Evolutionary conservation across 2,329 filamentous ascomycete genomes (phyloP).

Genomic region (Onygenales sp.): DNA sequence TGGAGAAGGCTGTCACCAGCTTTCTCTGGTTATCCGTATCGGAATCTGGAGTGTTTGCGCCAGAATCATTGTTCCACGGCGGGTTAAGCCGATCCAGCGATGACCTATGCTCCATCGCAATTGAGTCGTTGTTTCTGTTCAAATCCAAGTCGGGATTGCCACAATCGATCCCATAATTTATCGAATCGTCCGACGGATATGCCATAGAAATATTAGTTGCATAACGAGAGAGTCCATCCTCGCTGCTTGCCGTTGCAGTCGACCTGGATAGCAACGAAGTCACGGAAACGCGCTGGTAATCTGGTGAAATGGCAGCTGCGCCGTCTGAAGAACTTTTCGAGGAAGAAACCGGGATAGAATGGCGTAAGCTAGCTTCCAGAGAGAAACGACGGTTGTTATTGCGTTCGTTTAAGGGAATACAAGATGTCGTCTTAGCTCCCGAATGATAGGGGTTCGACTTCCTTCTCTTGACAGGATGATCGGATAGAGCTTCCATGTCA

Average conservation of each 20-base stretch:
- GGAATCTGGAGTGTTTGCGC: slow-evolving; percentile 29
- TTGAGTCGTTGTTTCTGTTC: slow-evolving; percentile 58
- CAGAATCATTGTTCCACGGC: slow-evolving; percentile 5
- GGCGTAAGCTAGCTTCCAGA: too few species aligned
- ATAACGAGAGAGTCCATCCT: too few species aligned
- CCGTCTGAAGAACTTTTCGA: too few species aligned
- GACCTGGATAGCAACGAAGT: slow-evolving; percentile 53
- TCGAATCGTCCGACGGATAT: slow-evolving; percentile 17
- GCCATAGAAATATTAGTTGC: not conserved
- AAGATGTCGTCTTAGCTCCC: too few species aligned
- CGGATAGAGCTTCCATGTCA: too few species aligned
- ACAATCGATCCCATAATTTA: slow-evolving; percentile 59
- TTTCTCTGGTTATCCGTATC: slow-evolving; percentile 37
- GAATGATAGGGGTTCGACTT: too few species aligned
- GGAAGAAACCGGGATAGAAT: too few species aligned
- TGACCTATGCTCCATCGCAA: slow-evolving; percentile 42
- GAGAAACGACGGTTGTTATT: too few species aligned
- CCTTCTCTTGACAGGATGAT: too few species aligned
- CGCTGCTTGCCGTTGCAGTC: slow-evolving; percentile 12
- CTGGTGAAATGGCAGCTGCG: slow-evolving; percentile 19
- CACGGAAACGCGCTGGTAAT: slow-evolving; percentile 51
- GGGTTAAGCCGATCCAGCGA: slow-evolving; percentile 1
- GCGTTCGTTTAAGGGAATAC: not conserved
- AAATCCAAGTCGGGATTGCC: slow-evolving; percentile 62
- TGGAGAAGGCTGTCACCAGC: slow-evolving; percentile 42